Conservation (phyloP, 768 basidiomycete genomes). For the Xerocomus spinulosus region DNA sequence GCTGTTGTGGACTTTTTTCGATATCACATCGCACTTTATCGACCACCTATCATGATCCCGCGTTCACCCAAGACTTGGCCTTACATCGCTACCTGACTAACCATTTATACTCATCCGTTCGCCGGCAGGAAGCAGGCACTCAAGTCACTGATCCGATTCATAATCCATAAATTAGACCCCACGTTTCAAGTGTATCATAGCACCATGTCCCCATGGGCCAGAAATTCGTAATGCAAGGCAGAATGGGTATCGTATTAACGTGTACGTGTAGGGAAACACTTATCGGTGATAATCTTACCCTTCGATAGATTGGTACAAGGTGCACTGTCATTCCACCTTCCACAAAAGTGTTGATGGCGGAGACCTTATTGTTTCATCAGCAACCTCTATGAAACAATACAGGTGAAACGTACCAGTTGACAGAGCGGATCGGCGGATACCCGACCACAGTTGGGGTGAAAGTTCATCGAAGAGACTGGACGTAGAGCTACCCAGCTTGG, state of each 20-base stretch:
- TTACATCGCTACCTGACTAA: conserved; percentile 5
- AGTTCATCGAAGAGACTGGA: conserved; percentile 9
- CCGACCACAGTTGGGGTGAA: conserved; percentile 1
- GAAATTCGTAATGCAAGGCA: conserved; percentile 10
- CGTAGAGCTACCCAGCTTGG: conserved; percentile 10
- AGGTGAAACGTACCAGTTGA: conserved; percentile 13
- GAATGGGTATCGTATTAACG: conserved; percentile 1
- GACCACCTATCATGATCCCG: conserved; percentile 46
- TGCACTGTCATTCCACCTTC: conserved; percentile 5
- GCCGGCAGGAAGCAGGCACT: conserved; percentile 4
- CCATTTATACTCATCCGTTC: conserved; percentile 10
- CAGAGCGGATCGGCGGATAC: conserved; percentile 9
- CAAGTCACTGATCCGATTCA: conserved; percentile 3
- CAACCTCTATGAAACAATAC: not conserved
- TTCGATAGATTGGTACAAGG: conserved; percentile 1
- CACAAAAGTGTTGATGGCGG: conserved; percentile 9
- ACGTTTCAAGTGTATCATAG: conserved; percentile 25
- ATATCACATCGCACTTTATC: conserved; percentile 71
- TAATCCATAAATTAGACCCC: conserved; percentile 16
- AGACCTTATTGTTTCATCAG: conserved; percentile 10
- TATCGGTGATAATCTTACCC: not conserved
- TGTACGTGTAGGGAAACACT: not conserved
- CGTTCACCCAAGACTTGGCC: conserved; percentile 1
- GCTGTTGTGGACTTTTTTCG: conserved; percentile 90
- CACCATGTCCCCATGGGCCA: conserved; percentile 5